Percentiles rank a stretch among this genome's conserved stretches.
Conservation (phyloP, 169 alveolate genomes). For the Eimeria acervulina region DNA sequence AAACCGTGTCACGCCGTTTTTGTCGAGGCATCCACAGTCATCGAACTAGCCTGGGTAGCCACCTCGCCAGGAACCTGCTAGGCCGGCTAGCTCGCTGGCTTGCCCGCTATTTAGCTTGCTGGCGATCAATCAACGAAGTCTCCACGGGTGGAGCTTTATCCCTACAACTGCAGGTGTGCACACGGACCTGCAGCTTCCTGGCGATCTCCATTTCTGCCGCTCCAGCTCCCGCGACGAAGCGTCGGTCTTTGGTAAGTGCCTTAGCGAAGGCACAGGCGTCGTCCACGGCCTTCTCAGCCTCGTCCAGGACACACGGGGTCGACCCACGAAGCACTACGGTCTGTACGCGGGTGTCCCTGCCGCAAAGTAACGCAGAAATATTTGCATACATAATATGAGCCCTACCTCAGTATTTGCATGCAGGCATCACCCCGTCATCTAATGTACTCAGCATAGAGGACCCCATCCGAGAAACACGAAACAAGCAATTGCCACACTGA, state of each 20-base stretch:
- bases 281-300: conserved; percentile 99
- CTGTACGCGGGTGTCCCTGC: conserved; percentile 83
- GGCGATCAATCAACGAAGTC: not conserved
- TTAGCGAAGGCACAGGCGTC: conserved; percentile 94
- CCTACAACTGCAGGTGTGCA: not conserved
- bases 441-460: not conserved
- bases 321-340: conserved; percentile 93
- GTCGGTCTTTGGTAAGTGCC: conserved; percentile 81
- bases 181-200: conserved; percentile 85
- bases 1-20: not conserved
- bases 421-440: not conserved
- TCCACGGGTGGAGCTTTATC: not conserved
- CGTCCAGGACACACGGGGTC: conserved; percentile 98
- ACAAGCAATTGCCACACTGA: not conserved
- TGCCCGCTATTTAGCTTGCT: not conserved
- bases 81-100: not conserved
- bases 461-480: not conserved
- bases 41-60: not conserved
- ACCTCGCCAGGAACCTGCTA: not conserved
- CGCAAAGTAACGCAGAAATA: not conserved
- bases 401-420: not conserved
- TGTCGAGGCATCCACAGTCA: not conserved
- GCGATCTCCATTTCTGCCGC: conserved; percentile 87
- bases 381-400: not conserved
- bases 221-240: conserved; percentile 88